These are phyloP conservation scores for Suhomyces yuchorum DNA, from an alignment of 1,139 yeast species.

Conservation along the genomic window DNA sequence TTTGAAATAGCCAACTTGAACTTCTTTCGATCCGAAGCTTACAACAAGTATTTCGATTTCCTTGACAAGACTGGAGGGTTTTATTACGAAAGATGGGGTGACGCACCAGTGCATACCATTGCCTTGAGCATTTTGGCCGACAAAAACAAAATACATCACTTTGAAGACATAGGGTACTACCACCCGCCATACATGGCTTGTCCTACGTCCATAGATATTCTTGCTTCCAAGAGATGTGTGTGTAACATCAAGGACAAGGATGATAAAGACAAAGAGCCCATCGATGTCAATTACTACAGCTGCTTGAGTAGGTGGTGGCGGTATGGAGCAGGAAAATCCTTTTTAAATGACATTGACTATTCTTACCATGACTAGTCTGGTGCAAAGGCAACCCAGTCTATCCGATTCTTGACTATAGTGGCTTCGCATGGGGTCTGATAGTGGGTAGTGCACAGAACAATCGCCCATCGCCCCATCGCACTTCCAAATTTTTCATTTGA, in stretches of 20 bases:
- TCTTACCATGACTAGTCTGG: no score
- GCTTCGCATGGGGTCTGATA: not conserved
- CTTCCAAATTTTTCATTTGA: constrained; percentile 12
- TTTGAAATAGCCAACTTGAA: constrained; percentile 84
- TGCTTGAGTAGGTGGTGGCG: constrained; percentile 90
- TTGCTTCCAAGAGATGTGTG: constrained; percentile 65
- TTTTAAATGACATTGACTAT: constrained; percentile 40
- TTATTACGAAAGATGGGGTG: constrained; percentile 96
- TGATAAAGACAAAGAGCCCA: constrained; percentile 37
- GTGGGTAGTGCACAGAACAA: constrained; percentile 12
- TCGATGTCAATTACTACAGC: constrained; percentile 65
- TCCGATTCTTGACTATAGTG: not conserved
- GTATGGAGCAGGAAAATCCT: constrained; percentile 58
- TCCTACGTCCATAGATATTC: constrained; percentile 58
- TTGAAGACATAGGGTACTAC: constrained; percentile 86
- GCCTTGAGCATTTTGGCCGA: constrained; percentile 71
- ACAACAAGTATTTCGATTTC: constrained; percentile 66
- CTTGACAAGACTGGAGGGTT: constrained; percentile 80
- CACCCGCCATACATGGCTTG: constrained; percentile 85
- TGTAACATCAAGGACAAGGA: constrained; percentile 51
- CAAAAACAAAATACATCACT: constrained; percentile 73
- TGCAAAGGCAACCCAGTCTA: no score
- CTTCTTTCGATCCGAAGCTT: constrained; percentile 74
- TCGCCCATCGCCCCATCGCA: constrained; percentile 14
- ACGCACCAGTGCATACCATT: constrained; percentile 93